Evolutionary conservation across 2,329 filamentous ascomycete species (phyloP).

Genomic region (Arthrobotrys musiformis): DNA sequence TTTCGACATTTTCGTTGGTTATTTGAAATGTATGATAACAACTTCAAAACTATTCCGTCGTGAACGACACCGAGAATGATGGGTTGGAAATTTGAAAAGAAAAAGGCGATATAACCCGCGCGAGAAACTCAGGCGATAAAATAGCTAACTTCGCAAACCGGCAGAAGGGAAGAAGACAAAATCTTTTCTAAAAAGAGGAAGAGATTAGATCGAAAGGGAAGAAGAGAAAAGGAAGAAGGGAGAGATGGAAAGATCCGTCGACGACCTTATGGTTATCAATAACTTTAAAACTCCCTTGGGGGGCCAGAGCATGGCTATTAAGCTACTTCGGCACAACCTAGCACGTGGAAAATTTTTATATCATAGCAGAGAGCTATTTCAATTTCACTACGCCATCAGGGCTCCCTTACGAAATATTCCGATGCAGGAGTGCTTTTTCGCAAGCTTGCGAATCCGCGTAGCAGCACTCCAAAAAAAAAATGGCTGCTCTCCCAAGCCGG

Average conservation of each 20-base stretch:
- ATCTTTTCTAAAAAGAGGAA: neutral
- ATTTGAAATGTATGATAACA: neutral
- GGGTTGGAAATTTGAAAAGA: too few species aligned
- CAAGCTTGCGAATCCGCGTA: slow-evolving; percentile 14
- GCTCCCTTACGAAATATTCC: slow-evolving; percentile 54
- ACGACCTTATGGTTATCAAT: slow-evolving; percentile 43
- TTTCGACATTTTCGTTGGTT: slow-evolving; percentile 50
- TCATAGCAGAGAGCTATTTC: slow-evolving; percentile 16
- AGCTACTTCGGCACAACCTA: slow-evolving; percentile 45
- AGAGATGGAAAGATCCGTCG: slow-evolving; percentile 17
- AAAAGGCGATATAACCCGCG: neutral
- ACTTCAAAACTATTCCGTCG: neutral
- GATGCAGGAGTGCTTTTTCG: slow-evolving; percentile 34
- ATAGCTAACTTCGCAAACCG: slow-evolving; percentile 13
- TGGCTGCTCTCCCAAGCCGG: neutral
- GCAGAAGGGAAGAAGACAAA: neutral
- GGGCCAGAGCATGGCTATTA: slow-evolving; percentile 35
- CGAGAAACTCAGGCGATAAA: neutral
- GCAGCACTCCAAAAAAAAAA: slow-evolving; percentile 19
- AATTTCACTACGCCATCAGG: neutral
- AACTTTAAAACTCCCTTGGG: slow-evolving; percentile 37
- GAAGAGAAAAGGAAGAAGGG: neutral
- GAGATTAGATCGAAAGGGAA: slow-evolving; percentile 14
- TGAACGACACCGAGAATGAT: neutral
- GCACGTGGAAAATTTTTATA: slow-evolving; percentile 46